Conservation (phyloP, 371 early-diverging fungal species). For the Mucor irregularis region DNA sequence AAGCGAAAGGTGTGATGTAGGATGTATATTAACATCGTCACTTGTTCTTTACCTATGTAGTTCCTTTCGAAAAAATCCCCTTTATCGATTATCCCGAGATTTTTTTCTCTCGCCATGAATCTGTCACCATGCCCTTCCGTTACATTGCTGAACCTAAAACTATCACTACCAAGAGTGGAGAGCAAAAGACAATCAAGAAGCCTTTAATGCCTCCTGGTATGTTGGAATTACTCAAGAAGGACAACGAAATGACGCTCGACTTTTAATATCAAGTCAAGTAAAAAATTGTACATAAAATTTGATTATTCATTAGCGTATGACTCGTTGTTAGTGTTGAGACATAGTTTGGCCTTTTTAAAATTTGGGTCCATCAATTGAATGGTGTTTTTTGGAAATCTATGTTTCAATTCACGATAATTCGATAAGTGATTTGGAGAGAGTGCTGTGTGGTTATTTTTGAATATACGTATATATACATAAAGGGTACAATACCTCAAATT, state of each 20-base stretch:
- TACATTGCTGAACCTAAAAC: conserved; percentile 55
- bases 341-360: too few species aligned
- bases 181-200: conserved; percentile 53
- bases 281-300: not conserved
- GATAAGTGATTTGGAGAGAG: too few species aligned
- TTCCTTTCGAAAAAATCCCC: conserved; percentile 62
- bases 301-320: too few species aligned
- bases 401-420: too few species aligned
- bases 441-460: too few species aligned
- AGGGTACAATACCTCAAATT: too few species aligned
- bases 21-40: not conserved
- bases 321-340: too few species aligned
- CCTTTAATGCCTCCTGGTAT: conserved; percentile 80
- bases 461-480: too few species aligned
- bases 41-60: conserved; percentile 20
- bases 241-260: conserved; percentile 68
- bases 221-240: conserved; percentile 71
- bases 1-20: not conserved
- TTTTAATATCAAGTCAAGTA: conserved; percentile 23
- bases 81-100: conserved; percentile 80
- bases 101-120: conserved; percentile 66
- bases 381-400: too few species aligned
- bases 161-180: conserved; percentile 49
- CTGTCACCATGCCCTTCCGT: conserved; percentile 76
- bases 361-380: too few species aligned